phyloP scores from a whole-genome alignment of 306 rosid species.

The Vachellia pachyceras region DNA sequence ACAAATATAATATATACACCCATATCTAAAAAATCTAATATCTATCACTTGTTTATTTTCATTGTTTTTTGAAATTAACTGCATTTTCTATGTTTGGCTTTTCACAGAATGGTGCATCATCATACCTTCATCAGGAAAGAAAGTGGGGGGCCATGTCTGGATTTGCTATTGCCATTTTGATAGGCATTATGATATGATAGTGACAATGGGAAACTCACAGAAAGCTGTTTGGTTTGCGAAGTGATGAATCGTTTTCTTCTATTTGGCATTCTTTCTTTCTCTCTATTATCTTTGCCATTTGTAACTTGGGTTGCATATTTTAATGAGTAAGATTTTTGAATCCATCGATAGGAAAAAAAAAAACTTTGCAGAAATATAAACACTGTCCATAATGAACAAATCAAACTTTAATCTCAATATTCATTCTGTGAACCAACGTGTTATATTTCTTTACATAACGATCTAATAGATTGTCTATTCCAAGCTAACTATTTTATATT shows the following conservation, averaged over 20 bases:
- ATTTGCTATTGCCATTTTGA: conserved; percentile 57
- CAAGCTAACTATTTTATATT: too few relatives aligned
- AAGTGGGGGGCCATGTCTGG: conserved; percentile 58
- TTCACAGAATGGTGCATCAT: conserved; percentile 68
- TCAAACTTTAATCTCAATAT: neutral
- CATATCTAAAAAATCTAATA: too few relatives aligned
- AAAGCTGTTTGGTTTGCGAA: conserved; percentile 36
- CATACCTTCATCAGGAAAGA: conserved; percentile 50
- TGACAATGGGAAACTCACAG: conserved; percentile 39
- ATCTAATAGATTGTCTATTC: too few relatives aligned
- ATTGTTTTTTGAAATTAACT: neutral
- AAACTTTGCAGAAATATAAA: neutral
- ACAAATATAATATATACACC: too few relatives aligned
- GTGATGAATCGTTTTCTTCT: conserved; percentile 36
- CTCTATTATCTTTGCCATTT: conserved; percentile 16
- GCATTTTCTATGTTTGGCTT: conserved; percentile 6
- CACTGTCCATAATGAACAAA: neutral
- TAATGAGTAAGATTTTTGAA: conserved; percentile 42
- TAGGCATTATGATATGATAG: conserved; percentile 37
- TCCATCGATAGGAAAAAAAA: neutral
- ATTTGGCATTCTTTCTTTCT: conserved; percentile 20
- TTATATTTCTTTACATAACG: neutral
- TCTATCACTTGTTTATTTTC: neutral
- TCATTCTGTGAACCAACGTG: neutral
- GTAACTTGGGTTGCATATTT: conserved; percentile 35